These are phyloP conservation scores for Comarum palustre DNA, from an alignment of 306 rosid species.

Conservation along the genomic window DNA sequence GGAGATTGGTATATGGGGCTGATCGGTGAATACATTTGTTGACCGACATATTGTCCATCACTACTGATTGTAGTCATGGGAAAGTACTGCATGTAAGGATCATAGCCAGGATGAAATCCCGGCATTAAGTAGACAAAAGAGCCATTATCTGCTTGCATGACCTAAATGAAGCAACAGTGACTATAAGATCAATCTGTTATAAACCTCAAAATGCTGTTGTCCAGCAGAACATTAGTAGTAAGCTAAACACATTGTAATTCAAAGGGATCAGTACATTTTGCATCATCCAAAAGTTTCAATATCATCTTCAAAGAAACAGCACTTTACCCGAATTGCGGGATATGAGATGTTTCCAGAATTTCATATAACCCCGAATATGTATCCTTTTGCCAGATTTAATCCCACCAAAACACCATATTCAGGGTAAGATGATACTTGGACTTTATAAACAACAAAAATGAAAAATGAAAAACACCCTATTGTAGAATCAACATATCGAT, in stretches of 20 bases:
- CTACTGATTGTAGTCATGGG: slow-evolving; percentile 44
- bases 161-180: slow-evolving; percentile 50
- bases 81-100: slow-evolving; percentile 42
- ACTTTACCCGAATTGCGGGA: not conserved
- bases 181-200: slow-evolving; percentile 15
- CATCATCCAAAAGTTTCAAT: not conserved
- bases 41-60: slow-evolving; percentile 64
- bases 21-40: slow-evolving; percentile 46
- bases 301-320: not conserved
- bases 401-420: not conserved
- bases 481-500: not conserved
- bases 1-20: slow-evolving; percentile 52
- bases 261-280: not conserved
- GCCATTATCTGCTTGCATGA: slow-evolving; percentile 82
- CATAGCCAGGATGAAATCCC: slow-evolving; percentile 58
- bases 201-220: not conserved
- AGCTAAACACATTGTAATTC: not conserved
- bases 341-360: not conserved
- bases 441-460: not conserved
- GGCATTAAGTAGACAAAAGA: slow-evolving; percentile 73
- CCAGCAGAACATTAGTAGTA: not conserved
- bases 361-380: not conserved
- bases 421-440: not conserved
- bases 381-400: not conserved
- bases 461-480: not conserved